Evolutionary conservation across 805 yeast species (phyloP), one percentile per base, ranked within the genome.

Genomic region (Candida takata): DNA sequence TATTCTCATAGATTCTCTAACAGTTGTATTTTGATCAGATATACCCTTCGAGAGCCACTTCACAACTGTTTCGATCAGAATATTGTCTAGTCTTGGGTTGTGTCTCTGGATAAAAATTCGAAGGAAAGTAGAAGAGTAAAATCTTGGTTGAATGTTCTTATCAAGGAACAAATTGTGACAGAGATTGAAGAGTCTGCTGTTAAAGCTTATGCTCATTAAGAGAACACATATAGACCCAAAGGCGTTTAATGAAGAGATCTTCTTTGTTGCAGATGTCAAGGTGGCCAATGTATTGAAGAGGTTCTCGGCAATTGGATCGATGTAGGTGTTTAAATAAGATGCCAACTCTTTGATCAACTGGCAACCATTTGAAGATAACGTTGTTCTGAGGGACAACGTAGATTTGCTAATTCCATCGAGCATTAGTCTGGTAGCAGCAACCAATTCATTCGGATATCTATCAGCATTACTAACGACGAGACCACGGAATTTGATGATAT

Each of bases 21-120:
- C 96, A 0, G 72, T 62, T 0, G 88, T 85, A 40, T 82, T 81
- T 0, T 95, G 84, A 55, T 88, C 97, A 1, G 74, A 54, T 1
- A 92, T 62, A 15, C 90, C 79, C 46, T 74, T 78, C 4, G 60
- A 41, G 1, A 85, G 51, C 43, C 77, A 62, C 31, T 66, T 72
- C 24, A 65, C 77, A 1, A 79, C 55, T 4, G 57, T 47, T 13
- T 69, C 82, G 36, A 58, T 52, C 41, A 61, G 41, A 26, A 41
- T 17, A 17, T 42, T 51, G 44, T 47, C 57, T 24, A 57, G 44
- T 23, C 59, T 51, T 7, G 60, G 50, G 21, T 65, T 61, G 48
- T 74, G 79, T 42, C 77, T 67, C 16, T 80, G 48, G 1, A 86
- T 45, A 12, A 73, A 52, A 2, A 86, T 65, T 41, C 79, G 78